Conservation (phyloP, 164 flowering plant species). For the Macadamia integrifolia region DNA sequence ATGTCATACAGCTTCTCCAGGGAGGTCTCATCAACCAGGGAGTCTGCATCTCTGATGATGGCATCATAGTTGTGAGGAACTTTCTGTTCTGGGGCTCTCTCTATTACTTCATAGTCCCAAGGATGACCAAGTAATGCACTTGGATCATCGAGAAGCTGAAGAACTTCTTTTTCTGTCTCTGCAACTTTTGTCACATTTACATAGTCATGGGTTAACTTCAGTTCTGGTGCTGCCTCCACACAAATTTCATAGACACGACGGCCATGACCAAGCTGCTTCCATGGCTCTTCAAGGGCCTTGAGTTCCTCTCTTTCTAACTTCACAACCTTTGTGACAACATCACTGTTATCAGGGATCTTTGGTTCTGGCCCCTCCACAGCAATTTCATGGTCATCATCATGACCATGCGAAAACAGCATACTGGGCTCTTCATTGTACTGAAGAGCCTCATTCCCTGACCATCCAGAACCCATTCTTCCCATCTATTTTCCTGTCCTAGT, state of each 20-base stretch:
- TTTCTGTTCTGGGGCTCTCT: not conserved
- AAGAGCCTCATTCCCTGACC: constrained; percentile 15
- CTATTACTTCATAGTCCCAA: not conserved
- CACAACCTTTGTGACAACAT: too few species aligned
- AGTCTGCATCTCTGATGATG: constrained; percentile 43
- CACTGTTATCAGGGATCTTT: too few species aligned
- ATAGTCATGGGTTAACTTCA: too few species aligned
- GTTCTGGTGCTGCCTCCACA: too few species aligned
- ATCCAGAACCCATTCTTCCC: constrained; percentile 14
- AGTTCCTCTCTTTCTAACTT: too few species aligned
- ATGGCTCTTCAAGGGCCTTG: too few species aligned
- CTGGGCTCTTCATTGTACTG: constrained; percentile 5
- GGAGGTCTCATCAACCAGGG: constrained; percentile 22
- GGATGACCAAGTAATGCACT: too few species aligned
- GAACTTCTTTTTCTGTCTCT: too few species aligned
- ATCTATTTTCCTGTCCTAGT: not conserved
- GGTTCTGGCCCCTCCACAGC: not conserved
- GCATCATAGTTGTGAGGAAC: constrained; percentile 36
- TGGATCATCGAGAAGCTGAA: too few species aligned
- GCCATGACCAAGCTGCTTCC: too few species aligned
- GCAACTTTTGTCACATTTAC: too few species aligned
- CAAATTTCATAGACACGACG: too few species aligned
- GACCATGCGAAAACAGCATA: not conserved
- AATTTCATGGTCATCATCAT: not conserved
- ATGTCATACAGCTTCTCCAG: constrained; percentile 22